Conservation (phyloP, 306 rosid genomes). For the Cucumis hystrix region DNA sequence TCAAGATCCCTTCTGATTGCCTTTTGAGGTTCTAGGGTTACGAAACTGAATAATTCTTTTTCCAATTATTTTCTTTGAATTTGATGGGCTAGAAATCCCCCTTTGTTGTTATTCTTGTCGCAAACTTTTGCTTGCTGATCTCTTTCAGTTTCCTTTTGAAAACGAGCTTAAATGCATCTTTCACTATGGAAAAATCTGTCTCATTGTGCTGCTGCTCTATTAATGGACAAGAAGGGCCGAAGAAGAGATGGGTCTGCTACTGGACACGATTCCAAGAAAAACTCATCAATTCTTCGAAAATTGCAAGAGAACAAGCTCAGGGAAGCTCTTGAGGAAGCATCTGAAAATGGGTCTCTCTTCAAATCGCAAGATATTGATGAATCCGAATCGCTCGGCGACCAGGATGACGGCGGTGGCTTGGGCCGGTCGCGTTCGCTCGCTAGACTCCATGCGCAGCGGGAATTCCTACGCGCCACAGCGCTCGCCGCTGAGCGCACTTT, state of each 20-base stretch:
- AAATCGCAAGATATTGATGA: slow-evolving; percentile 71
- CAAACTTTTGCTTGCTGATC: background rate
- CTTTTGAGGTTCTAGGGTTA: slow-evolving; percentile 13
- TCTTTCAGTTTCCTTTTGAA: slow-evolving; percentile 5
- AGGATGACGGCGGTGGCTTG: slow-evolving; percentile 50
- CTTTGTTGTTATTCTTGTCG: background rate
- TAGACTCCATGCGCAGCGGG: slow-evolving; percentile 78
- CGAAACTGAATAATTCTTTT: slow-evolving; percentile 1
- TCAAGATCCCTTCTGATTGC: slow-evolving; percentile 11
- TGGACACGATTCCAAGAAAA: slow-evolving; percentile 23
- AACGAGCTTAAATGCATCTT: slow-evolving; percentile 43
- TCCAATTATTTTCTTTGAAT: background rate
- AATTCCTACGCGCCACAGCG: slow-evolving; percentile 79
- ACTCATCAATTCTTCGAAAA: slow-evolving; percentile 61
- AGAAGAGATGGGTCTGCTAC: slow-evolving; percentile 45
- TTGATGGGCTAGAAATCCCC: slow-evolving; percentile 19
- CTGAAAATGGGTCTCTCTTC: slow-evolving; percentile 75
- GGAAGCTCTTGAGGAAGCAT: slow-evolving; percentile 97
- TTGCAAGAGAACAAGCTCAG: slow-evolving; percentile 82
- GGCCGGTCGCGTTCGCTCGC: slow-evolving; percentile 82
- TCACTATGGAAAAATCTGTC: slow-evolving; percentile 64
- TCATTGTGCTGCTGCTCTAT: slow-evolving; percentile 59
- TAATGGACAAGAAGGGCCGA: slow-evolving; percentile 65
- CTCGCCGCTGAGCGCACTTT: slow-evolving; percentile 75
- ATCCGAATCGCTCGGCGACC: slow-evolving; percentile 37